Evolutionary conservation across 2,329 filamentous ascomycete species (phyloP), one percentile per base, ranked within the genome.

Genomic region (Botrytis deweyae): DNA sequence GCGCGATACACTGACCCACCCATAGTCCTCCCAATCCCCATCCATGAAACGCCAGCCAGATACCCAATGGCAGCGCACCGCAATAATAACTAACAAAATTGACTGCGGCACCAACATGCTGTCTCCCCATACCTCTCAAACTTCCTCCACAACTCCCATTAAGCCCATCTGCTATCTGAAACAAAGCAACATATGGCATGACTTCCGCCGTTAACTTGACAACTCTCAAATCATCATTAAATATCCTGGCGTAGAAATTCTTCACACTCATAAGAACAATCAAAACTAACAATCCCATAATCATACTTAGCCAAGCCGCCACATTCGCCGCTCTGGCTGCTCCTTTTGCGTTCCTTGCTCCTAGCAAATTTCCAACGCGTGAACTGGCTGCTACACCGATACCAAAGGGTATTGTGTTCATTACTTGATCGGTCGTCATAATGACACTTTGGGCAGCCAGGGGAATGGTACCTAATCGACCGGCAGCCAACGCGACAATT

Each of bases 81-180:
- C 90, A 90, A 81, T 97, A 97, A 82, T 97, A 97, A 80, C 91
- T 93, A 29, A 95, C 82, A 25, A 95, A 85, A 81, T 97, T 97
- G 71, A 97, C 93, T 1, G 90, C 84, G 1, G 93, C 94, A 22
- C 94, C 94, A 68, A 97, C 87, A 86, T 95, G 94, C 82, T 97
- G 94, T 72, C 92, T 85, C 3, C 94, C 94, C 93, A 95, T 96
- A 0, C 94, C 94, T 76, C 94, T 84, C 22, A 97, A 83, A 33
- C 90, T 89, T 1, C 94, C 94, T 1, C 94, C 94, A 80, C 94
- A 97, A 74, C 90, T 92, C 1, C 94, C 93, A 79, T 96, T 96
- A 49, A 97, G 83, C 0, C 94, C 94, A 80, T 97, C 94, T 0
- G 94, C 93, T 74, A 97, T 95, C 84, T 97, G 94, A 82, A 97